A percentile compares a stretch with the other conserved stretches of the same genome.
Evolutionary conservation across 768 basidiomycete genomes (phyloP).

Genomic region (Trametes elegans): DNA sequence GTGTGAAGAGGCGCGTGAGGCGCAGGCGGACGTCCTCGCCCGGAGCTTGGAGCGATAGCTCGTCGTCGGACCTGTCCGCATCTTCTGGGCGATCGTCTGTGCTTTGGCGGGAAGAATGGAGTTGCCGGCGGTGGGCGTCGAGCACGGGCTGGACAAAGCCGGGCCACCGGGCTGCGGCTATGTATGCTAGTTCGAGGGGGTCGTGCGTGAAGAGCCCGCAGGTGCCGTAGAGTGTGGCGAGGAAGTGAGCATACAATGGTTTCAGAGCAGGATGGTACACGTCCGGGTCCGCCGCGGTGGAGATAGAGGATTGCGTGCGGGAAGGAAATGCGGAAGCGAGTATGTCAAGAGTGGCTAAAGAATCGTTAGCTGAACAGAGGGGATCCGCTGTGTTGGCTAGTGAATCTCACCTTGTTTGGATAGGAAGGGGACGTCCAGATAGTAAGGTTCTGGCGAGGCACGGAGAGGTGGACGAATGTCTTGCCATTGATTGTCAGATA

Average conservation of each 20-base stretch:
- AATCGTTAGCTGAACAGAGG: too few relatives aligned
- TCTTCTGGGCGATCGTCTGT: slow-evolving; percentile 15
- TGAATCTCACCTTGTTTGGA: slow-evolving; percentile 52
- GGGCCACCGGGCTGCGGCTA: slow-evolving; percentile 79
- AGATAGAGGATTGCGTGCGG: slow-evolving; percentile 8
- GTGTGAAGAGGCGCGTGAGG: slow-evolving; percentile 58
- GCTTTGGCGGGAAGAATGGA: slow-evolving; percentile 16
- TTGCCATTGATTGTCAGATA: slow-evolving; percentile 69
- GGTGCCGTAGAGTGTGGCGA: slow-evolving; percentile 53
- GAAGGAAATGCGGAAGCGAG: slow-evolving; percentile 45
- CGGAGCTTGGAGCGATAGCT: slow-evolving; percentile 39
- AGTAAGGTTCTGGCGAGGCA: slow-evolving; percentile 71
- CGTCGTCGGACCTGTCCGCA: slow-evolving; percentile 25
- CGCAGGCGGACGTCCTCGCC: slow-evolving; percentile 64
- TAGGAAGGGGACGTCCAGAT: slow-evolving; percentile 51
- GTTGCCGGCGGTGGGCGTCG: slow-evolving; percentile 33
- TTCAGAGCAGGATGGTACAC: slow-evolving; percentile 55
- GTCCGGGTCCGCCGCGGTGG: slow-evolving; percentile 20
- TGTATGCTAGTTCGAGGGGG: slow-evolving; percentile 68
- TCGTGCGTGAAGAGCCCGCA: slow-evolving; percentile 67
- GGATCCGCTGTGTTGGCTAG: neutral
- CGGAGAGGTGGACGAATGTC: slow-evolving; percentile 68
- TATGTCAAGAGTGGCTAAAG: slow-evolving; percentile 34
- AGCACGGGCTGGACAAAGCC: slow-evolving; percentile 71
- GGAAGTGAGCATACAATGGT: slow-evolving; percentile 64